Percentiles rank a stretch among this genome's conserved stretches.
Evolutionary conservation across 2,329 filamentous ascomycete species (phyloP).

Genomic region (Xylaria sp.): DNA sequence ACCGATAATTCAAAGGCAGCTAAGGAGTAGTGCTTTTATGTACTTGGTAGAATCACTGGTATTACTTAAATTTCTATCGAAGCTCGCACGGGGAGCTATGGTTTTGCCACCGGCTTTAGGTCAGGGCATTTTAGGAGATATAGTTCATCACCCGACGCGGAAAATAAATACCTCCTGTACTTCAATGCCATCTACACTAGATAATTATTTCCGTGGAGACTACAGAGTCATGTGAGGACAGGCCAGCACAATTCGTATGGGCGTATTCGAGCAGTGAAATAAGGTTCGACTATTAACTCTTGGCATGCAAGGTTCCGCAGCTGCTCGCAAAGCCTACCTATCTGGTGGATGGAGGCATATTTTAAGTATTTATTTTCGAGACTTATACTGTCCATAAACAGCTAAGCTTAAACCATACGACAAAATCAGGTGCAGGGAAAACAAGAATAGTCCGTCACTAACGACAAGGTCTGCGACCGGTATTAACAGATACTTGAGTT

Average conservation of each 20-base stretch:
- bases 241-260: neutral
- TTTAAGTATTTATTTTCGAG: neutral
- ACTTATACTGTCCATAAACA: slow-evolving; percentile 14
- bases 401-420: neutral
- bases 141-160: too few species aligned
- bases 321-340: neutral
- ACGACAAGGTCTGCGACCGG: too few species aligned
- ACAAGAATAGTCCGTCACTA: neutral
- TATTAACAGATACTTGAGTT: neutral
- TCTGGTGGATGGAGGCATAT: neutral
- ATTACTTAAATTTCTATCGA: too few species aligned
- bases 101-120: too few species aligned
- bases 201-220: neutral
- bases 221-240: neutral
- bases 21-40: too few species aligned
- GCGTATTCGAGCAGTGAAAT: neutral
- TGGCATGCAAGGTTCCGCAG: neutral
- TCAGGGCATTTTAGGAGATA: too few species aligned
- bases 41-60: too few species aligned
- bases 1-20: too few species aligned
- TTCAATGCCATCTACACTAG: neutral
- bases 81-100: too few species aligned
- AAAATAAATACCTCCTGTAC: too few species aligned
- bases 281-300: slow-evolving; percentile 16
- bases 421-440: neutral